A percentile compares a stretch with the other conserved stretches of the same genome.
phyloP scores from a whole-genome alignment of 805 yeast species.

The Kuraishia capsulata region DNA sequence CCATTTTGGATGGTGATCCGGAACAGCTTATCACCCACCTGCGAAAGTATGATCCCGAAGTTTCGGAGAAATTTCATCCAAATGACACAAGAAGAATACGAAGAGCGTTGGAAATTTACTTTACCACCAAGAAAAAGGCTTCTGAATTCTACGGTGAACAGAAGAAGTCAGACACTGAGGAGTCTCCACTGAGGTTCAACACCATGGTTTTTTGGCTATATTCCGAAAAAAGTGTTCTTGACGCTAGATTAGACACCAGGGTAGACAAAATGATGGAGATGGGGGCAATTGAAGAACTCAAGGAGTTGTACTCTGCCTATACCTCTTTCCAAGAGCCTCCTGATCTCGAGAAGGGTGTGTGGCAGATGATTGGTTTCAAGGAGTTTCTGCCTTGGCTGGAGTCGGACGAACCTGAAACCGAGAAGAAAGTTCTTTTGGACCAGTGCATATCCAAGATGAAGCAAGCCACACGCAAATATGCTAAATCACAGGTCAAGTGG shows the following conservation, averaged over 20 bases:
- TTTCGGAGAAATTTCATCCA: conserved; percentile 84
- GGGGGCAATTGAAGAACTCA: conserved; percentile 68
- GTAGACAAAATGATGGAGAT: conserved; percentile 74
- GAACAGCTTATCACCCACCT: conserved; percentile 40
- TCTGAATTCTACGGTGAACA: conserved; percentile 67
- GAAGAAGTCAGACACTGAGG: conserved; percentile 26
- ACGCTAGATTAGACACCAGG: conserved; percentile 58
- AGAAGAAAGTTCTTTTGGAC: conserved; percentile 17
- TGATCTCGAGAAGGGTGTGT: conserved; percentile 64
- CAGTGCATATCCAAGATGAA: conserved; percentile 72
- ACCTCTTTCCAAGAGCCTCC: conserved; percentile 25
- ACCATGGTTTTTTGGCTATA: conserved; percentile 78
- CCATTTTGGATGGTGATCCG: conserved; percentile 47
- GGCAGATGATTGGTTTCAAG: conserved; percentile 94
- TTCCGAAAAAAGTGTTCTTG: conserved; percentile 49
- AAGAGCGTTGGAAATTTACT: conserved; percentile 76
- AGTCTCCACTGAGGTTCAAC: conserved; percentile 44
- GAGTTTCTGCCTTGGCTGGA: conserved; percentile 60
- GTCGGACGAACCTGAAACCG: background rate
- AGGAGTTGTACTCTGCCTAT: conserved; percentile 43
- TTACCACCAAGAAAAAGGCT: conserved; percentile 54
- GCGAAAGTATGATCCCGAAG: conserved; percentile 51
- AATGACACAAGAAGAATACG: conserved; percentile 73
- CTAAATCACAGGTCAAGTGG: conserved; percentile 87
- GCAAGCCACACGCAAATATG: conserved; percentile 74